Percentiles rank a stretch among this genome's conserved stretches.
Evolutionary conservation across 306 rosid species (phyloP).

Genomic region (Malus fusca): DNA sequence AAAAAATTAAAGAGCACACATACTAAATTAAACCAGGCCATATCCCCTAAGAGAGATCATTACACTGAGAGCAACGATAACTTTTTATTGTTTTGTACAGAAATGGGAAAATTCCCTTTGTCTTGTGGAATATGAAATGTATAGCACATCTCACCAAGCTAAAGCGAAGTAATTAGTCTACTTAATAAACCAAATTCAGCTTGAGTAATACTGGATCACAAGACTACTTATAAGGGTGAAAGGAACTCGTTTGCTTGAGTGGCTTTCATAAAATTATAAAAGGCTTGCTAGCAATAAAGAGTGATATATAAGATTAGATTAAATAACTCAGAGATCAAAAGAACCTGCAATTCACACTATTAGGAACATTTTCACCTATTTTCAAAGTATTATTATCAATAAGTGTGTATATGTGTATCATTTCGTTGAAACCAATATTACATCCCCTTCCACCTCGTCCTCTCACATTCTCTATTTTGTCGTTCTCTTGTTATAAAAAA

Average conservation of each 20-base stretch:
- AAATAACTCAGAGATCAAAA: background rate
- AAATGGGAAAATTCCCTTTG: background rate
- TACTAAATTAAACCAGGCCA: background rate
- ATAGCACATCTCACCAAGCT: background rate
- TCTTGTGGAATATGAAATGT: background rate
- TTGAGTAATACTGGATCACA: background rate
- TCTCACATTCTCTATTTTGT: too few relatives aligned
- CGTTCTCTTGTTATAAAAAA: too few relatives aligned
- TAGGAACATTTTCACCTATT: background rate
- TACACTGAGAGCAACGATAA: background rate
- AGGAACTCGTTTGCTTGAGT: background rate
- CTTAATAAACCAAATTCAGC: background rate
- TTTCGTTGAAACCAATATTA: background rate
- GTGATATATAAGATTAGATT: background rate
- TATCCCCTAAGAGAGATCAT: background rate
- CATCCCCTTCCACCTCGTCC: too few relatives aligned
- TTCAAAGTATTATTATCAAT: background rate
- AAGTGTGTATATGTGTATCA: background rate
- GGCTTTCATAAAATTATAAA: background rate
- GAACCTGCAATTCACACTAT: background rate
- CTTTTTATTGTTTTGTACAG: background rate
- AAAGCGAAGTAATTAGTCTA: background rate
- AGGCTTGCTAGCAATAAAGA: background rate
- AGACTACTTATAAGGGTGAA: background rate
- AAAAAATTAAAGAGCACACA: constrained; percentile 1